phyloP scores from a whole-genome alignment of 2,329 filamentous ascomycete genomes.

The Fusarium sp. region DNA sequence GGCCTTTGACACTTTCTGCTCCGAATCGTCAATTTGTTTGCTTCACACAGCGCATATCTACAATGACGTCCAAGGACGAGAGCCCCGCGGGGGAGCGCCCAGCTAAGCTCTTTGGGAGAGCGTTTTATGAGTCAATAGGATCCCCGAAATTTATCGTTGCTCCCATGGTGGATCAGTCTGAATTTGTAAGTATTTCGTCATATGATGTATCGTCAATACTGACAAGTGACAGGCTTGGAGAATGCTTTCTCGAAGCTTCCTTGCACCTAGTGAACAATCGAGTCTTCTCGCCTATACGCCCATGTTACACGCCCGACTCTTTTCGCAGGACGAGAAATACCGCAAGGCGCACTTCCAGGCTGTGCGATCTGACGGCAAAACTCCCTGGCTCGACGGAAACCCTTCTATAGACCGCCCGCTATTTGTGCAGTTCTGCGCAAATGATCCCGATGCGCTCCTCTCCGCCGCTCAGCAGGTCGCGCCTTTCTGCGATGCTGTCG shows the following conservation, averaged over 20 bases:
- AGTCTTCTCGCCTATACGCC: slow-evolving; percentile 89
- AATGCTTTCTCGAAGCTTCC: slow-evolving; percentile 93
- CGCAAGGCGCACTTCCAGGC: slow-evolving; percentile 86
- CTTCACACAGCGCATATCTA: slow-evolving; percentile 46
- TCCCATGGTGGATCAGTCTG: slow-evolving; percentile 98
- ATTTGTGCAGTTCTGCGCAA: slow-evolving; percentile 97
- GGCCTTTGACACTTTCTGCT: slow-evolving; percentile 24
- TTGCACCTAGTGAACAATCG: slow-evolving; percentile 73
- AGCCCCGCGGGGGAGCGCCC: slow-evolving; percentile 39
- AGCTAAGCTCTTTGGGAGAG: slow-evolving; percentile 81
- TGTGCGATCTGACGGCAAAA: slow-evolving; percentile 53
- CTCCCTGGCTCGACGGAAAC: slow-evolving; percentile 85
- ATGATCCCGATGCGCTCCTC: slow-evolving; percentile 83
- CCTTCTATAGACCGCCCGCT: slow-evolving; percentile 86
- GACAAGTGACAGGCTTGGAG: slow-evolving; percentile 82
- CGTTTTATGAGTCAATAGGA: slow-evolving; percentile 95
- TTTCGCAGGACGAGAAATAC: slow-evolving; percentile 80
- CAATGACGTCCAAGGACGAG: slow-evolving; percentile 48
- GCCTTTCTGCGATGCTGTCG: slow-evolving; percentile 93
- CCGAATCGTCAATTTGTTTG: slow-evolving; percentile 2
- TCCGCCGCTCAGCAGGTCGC: slow-evolving; percentile 82
- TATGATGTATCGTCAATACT: not conserved
- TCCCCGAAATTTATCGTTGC: slow-evolving; percentile 91
- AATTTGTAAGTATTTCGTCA: slow-evolving; percentile 78
- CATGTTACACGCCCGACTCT: slow-evolving; percentile 95